These are phyloP conservation scores for Fusarium tanahbumbuense DNA, from an alignment of 2,329 filamentous ascomycete genomes.

Conservation along the genomic window DNA sequence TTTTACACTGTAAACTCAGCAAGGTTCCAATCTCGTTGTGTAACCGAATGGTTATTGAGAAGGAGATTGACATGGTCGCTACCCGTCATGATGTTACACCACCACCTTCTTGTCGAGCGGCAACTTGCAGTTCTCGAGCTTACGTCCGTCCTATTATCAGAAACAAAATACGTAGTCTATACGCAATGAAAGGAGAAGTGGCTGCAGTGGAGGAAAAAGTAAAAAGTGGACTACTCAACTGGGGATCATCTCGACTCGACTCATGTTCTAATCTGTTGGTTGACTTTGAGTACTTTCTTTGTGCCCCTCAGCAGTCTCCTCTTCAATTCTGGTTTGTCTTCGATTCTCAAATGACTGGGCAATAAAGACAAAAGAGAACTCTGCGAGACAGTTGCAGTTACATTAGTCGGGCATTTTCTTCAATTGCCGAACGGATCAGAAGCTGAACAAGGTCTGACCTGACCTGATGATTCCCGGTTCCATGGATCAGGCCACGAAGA, in stretches of 20 bases:
- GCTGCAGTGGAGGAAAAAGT: slow-evolving; percentile 23
- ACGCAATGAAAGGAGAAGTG: not conserved
- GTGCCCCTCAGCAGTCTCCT: not conserved
- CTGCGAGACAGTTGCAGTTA: slow-evolving; percentile 10
- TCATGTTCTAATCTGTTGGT: slow-evolving; percentile 6
- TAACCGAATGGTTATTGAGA: not conserved
- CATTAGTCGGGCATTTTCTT: slow-evolving; percentile 37
- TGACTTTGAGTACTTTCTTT: not conserved
- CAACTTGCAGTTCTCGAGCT: slow-evolving; percentile 14
- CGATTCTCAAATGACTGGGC: slow-evolving; percentile 26
- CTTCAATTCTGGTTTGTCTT: slow-evolving; percentile 20
- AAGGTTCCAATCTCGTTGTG: not conserved
- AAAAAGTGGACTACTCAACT: slow-evolving; percentile 9
- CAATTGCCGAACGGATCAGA: slow-evolving; percentile 20
- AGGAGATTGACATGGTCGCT: slow-evolving; percentile 23
- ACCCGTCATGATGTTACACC: slow-evolving; percentile 9
- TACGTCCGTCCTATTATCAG: not conserved
- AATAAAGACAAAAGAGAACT: not conserved
- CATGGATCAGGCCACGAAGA: slow-evolving; percentile 20
- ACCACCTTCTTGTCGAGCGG: slow-evolving; percentile 6
- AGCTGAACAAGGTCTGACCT: slow-evolving; percentile 11
- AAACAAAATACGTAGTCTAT: not conserved
- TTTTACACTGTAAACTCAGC: slow-evolving; percentile 4
- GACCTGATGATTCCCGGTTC: slow-evolving; percentile 23
- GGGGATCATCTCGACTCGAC: not conserved